Conservation (phyloP, 768 basidiomycete species). For the Russula lepida region DNA sequence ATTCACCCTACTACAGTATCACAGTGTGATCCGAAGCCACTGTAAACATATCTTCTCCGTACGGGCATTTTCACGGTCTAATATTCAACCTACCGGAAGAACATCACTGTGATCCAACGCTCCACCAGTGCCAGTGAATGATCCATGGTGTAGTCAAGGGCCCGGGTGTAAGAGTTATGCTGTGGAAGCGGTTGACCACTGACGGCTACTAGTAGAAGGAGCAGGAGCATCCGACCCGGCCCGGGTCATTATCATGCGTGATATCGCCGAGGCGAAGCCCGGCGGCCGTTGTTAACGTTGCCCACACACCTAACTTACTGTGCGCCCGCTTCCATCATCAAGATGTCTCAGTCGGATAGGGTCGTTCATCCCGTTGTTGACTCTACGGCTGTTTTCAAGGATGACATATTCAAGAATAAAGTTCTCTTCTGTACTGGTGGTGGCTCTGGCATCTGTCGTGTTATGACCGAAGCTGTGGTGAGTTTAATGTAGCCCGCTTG, state of each 20-base stretch:
- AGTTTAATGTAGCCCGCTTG: conserved; percentile 23
- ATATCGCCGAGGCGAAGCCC: too few species aligned
- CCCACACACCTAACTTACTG: too few species aligned
- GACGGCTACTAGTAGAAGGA: too few species aligned
- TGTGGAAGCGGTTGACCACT: too few species aligned
- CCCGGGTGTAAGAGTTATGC: too few species aligned
- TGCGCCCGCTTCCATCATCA: not conserved
- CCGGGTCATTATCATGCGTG: not conserved
- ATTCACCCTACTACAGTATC: too few species aligned
- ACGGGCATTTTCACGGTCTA: too few species aligned
- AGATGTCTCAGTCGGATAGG: conserved; percentile 33
- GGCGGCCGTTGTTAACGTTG: not conserved
- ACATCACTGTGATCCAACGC: not conserved
- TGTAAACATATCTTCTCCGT: too few species aligned
- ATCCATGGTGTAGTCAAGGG: too few species aligned
- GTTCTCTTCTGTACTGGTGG: conserved; percentile 89
- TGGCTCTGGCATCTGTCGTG: conserved; percentile 86
- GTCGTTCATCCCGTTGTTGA: conserved; percentile 40
- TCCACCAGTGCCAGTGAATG: not conserved
- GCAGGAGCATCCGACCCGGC: too few species aligned
- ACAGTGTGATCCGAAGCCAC: too few species aligned
- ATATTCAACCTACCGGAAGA: not conserved
- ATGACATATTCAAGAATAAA: conserved; percentile 82
- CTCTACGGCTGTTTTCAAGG: conserved; percentile 61
- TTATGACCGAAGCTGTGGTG: conserved; percentile 79